Evolutionary conservation across 495 filamentous ascomycete species (phyloP), one percentile per base, ranked within the genome.

Genomic region (Penicillium egyptiacum): DNA sequence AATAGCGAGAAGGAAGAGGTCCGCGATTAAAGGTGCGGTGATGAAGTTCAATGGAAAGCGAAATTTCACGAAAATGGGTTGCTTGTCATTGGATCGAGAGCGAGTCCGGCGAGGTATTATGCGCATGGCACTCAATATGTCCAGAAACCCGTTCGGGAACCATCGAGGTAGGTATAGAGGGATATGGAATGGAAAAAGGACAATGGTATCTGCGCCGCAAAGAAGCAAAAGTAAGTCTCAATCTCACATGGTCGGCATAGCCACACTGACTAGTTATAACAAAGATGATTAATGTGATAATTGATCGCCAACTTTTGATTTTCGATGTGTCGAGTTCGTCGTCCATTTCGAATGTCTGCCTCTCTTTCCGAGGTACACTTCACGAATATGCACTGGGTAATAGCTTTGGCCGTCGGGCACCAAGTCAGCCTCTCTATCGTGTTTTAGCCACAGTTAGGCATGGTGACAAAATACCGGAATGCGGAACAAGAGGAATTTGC

Each of bases 1-100:
- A 41, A 87, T 85, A 47, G 83, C 84, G 19, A 88, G 74, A 25
- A 88, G 68, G 56, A 88, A 87, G 33, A 88, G 79, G 57, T 86
- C 84, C 14, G 81, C 84, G 56, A 86, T 81, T 23, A 88, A 66
- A 0, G 86, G 86, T 0, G 81, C 83, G 0, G 86, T 88, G 4
- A 87, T 71, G 53, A 87, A 86, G 62, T 87, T 86, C 68, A 88
- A 71, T n/a, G 84, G 82, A 28, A 87, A 78, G 5, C 63, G 53
- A 22, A 84, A 55, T 58, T 72, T 66, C 10, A 82, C 75, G 37
- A 78, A 80, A 1, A 40, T 5, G 35, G 43, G 51, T 25, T 33
- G 30, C 19, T 60, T 49, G 1, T 46, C 40, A 20, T 54, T 35
- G 30, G 30, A n/a, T 45, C 47, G 51, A 33, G 57, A 19, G 45